Evolutionary conservation across 2,329 filamentous ascomycete genomes (phyloP).

Genomic region (Sporothrix variecibatus): DNA sequence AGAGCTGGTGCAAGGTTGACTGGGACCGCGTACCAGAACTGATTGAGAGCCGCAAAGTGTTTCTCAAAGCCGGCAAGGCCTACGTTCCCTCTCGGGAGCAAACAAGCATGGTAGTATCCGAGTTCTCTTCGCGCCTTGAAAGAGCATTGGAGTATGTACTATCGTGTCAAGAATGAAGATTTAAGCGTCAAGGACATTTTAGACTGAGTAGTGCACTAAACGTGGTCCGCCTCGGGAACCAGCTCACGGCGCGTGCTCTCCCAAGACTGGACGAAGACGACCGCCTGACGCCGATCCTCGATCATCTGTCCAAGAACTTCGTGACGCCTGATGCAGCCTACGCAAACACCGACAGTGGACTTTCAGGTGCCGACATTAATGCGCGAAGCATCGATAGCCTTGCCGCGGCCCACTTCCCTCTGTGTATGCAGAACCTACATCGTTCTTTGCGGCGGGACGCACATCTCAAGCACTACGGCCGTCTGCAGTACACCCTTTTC

Average conservation of each 20-base stretch:
- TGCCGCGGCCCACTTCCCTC: conserved; percentile 77
- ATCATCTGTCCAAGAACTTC: conserved; percentile 92
- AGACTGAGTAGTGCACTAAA: not conserved
- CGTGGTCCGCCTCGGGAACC: not conserved
- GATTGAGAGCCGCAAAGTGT: conserved; percentile 75
- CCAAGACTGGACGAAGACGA: conserved; percentile 96
- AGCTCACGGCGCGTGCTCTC: conserved; percentile 83
- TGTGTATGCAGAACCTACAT: conserved; percentile 94
- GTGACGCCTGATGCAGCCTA: conserved; percentile 86
- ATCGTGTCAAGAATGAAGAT: too few species aligned
- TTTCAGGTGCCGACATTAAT: conserved; percentile 72
- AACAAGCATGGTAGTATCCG: conserved; percentile 81
- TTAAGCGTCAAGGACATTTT: too few species aligned
- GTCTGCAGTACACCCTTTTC: conserved; percentile 94
- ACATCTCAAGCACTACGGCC: conserved; percentile 90
- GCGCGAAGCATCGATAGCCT: conserved; percentile 79
- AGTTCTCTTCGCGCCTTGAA: conserved; percentile 80
- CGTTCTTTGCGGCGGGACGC: conserved; percentile 80
- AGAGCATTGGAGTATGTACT: conserved; percentile 72
- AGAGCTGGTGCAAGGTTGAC: conserved; percentile 93
- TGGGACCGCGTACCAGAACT: conserved; percentile 92
- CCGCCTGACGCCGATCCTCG: conserved; percentile 68
- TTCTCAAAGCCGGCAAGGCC: conserved; percentile 78
- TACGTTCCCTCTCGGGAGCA: conserved; percentile 89
- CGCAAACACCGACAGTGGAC: conserved; percentile 59